phyloP scores from a whole-genome alignment of 148 eudicot genomes.

The Vaccinium macrocarpon region DNA sequence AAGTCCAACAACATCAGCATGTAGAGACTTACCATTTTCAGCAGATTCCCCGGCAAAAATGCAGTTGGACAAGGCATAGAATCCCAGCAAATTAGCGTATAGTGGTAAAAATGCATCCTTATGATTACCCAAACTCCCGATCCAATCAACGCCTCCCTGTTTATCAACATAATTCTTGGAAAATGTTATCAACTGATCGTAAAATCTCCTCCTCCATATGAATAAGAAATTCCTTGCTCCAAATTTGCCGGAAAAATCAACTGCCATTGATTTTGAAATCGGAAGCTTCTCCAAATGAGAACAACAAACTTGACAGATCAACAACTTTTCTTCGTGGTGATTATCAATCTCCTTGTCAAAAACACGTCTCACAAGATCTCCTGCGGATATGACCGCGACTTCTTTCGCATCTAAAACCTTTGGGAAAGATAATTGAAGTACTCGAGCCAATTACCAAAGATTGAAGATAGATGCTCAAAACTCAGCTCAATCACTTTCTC shows the following conservation, averaged over 20 bases:
- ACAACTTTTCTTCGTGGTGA: slow-evolving; percentile 86
- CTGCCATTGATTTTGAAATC: slow-evolving; percentile 26
- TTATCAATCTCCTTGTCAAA: slow-evolving; percentile 97
- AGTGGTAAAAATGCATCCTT: slow-evolving; percentile 88
- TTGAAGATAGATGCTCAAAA: slow-evolving; percentile 62
- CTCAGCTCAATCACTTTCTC: slow-evolving; percentile 78
- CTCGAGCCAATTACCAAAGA: slow-evolving; percentile 68
- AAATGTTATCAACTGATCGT: slow-evolving; percentile 45
- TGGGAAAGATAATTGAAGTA: slow-evolving; percentile 62
- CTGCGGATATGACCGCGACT: slow-evolving; percentile 42
- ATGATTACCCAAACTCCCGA: slow-evolving; percentile 87
- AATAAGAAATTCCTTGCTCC: slow-evolving; percentile 26
- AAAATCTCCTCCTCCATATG: slow-evolving; percentile 63
- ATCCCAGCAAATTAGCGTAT: slow-evolving; percentile 74
- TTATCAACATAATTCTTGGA: slow-evolving; percentile 34
- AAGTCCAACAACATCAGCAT: slow-evolving; percentile 50
- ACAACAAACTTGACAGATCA: slow-evolving; percentile 85
- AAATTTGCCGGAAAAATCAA: slow-evolving; percentile 17
- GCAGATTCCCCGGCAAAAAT: slow-evolving; percentile 32
- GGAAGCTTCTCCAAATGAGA: slow-evolving; percentile 60
- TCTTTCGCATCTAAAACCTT: slow-evolving; percentile 60
- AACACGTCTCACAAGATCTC: slow-evolving; percentile 79
- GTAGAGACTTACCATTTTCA: slow-evolving; percentile 33
- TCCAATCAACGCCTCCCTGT: slow-evolving; percentile 58
- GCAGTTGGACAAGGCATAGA: slow-evolving; percentile 65